These are phyloP conservation scores for Cotoneaster glaucophyllus DNA, from an alignment of 306 rosid species.

Conservation along the genomic window DNA sequence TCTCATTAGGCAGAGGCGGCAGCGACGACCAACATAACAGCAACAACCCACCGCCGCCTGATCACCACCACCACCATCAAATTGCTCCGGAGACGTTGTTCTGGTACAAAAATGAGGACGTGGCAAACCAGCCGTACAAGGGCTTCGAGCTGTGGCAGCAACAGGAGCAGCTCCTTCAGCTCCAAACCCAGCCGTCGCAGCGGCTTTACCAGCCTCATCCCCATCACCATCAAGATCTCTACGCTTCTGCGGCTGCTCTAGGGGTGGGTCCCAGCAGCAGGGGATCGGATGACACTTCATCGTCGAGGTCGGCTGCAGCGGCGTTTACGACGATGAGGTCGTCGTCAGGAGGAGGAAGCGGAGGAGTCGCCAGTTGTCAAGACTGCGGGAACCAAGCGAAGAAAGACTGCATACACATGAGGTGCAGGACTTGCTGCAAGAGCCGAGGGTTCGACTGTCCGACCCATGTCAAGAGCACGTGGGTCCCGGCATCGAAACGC, in stretches of 20 bases:
- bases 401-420: conserved; percentile 74
- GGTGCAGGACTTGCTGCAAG: conserved; percentile 93
- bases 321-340: conserved; percentile 42
- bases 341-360: conserved; percentile 19
- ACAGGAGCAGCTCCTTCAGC: conserved; percentile 30
- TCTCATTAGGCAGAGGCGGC: conserved; percentile 67
- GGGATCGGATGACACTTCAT: conserved; percentile 44
- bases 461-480: conserved; percentile 85
- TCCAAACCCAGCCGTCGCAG: conserved; percentile 9
- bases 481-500: conserved; percentile 86
- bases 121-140: conserved; percentile 32
- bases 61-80: not conserved
- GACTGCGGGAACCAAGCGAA: conserved; percentile 98
- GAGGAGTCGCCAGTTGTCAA: conserved; percentile 47
- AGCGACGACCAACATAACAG: not conserved
- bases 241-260: conserved; percentile 45
- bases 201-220: conserved; percentile 23
- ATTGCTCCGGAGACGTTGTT: conserved; percentile 41
- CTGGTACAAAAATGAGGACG: conserved; percentile 56
- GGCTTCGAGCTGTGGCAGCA: conserved; percentile 84
- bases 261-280: conserved; percentile 62
- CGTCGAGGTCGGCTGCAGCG: conserved; percentile 44
- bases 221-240: conserved; percentile 50
- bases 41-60: conserved; percentile 9
- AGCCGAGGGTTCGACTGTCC: conserved; percentile 83